Evolutionary conservation across 1,139 yeast genomes (phyloP).

Genomic region (Yamadazyma songkhlaensis): DNA sequence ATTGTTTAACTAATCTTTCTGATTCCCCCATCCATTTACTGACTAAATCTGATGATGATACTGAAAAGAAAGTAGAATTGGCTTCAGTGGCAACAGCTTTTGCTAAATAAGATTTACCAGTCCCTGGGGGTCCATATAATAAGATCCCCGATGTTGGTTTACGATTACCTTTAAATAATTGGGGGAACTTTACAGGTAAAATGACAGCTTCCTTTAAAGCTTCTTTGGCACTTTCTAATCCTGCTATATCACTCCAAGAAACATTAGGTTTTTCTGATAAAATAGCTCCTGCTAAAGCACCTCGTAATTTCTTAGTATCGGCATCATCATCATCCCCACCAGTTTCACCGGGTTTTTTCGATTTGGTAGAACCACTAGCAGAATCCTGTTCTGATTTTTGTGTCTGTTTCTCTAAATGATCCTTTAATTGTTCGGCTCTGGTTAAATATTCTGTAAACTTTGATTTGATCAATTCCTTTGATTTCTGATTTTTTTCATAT

Average conservation of each 20-base stretch:
- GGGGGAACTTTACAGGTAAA: constrained; percentile 85
- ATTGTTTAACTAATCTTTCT: constrained; percentile 90
- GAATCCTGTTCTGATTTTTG: constrained; percentile 50
- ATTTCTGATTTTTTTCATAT: constrained; percentile 88
- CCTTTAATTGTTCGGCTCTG: constrained; percentile 92
- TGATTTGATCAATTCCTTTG: constrained; percentile 84
- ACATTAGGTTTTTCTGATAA: constrained; percentile 91
- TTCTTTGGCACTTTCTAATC: constrained; percentile 91
- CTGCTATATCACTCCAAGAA: constrained; percentile 95
- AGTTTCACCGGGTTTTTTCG: constrained; percentile 44
- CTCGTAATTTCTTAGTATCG: constrained; percentile 83
- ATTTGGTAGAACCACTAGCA: constrained; percentile 58
- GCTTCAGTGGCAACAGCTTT: constrained; percentile 99
- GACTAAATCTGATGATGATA: constrained; percentile 90
- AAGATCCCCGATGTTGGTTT: constrained; percentile 92
- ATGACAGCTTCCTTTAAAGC: constrained; percentile 97
- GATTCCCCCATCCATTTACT: constrained; percentile 99
- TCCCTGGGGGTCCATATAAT: constrained; percentile 97
- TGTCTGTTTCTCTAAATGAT: constrained; percentile 69
- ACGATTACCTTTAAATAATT: constrained; percentile 88
- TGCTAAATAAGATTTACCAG: constrained; percentile 95
- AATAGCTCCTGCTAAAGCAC: constrained; percentile 91
- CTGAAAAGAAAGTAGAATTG: constrained; percentile 92
- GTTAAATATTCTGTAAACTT: constrained; percentile 89
- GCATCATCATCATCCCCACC: constrained; percentile 64